Conservation (phyloP, 768 basidiomycete genomes). For the Mycena kentingensis region DNA sequence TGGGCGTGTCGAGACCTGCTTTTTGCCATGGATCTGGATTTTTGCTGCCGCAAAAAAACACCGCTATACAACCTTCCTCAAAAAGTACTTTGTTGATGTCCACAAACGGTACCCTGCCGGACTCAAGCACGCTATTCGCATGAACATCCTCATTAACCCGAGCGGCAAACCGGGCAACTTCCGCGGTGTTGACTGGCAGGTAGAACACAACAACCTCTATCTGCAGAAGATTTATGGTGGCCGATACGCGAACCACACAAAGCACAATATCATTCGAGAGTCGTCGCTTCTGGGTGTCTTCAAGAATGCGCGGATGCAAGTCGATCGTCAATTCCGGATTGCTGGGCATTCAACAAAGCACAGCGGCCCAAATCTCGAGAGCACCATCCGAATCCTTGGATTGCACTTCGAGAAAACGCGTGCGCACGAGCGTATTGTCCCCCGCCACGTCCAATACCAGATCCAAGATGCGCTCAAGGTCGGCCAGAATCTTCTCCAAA, state of each 20-base stretch:
- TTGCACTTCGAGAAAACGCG: too few species aligned
- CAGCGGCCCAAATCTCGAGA: too few species aligned
- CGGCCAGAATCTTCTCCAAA: too few species aligned
- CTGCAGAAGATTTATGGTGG: constrained; percentile 41
- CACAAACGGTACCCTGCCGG: constrained; percentile 28
- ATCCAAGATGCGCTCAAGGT: too few species aligned
- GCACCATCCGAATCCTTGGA: too few species aligned
- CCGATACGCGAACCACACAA: constrained; percentile 35
- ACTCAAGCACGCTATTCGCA: constrained; percentile 28
- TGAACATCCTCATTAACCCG: constrained; percentile 39
- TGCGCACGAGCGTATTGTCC: too few species aligned
- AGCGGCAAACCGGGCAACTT: constrained; percentile 34
- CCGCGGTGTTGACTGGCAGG: constrained; percentile 40
- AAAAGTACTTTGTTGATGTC: constrained; percentile 29
- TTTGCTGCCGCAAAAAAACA: constrained; percentile 31
- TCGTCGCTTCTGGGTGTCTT: too few species aligned
- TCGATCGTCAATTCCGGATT: too few species aligned
- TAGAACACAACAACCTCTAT: constrained; percentile 43
- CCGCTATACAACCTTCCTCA: constrained; percentile 35
- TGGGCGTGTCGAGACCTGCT: constrained; percentile 20
- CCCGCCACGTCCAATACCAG: too few species aligned
- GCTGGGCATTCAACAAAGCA: too few species aligned
- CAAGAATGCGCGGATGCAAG: too few species aligned
- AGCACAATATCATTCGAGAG: constrained; percentile 33
- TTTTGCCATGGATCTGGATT: constrained; percentile 23